phyloP scores from a whole-genome alignment of 108 stramenopile species.

The Cyclostephanos tholiformis region DNA sequence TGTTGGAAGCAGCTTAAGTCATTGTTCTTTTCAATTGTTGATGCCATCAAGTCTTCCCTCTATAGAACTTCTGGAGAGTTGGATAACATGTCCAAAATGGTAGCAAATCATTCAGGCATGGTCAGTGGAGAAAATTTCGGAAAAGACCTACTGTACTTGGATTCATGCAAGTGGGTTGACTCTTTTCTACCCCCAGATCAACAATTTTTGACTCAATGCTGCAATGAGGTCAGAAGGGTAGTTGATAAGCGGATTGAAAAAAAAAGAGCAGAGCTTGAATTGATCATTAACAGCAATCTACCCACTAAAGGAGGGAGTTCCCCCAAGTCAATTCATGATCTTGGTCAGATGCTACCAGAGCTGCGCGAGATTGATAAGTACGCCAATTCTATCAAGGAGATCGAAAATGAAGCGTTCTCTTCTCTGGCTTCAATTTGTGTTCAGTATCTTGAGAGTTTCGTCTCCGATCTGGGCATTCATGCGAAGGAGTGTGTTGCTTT shows the following conservation, averaged over 20 bases:
- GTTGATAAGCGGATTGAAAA: constrained; percentile 15
- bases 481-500: neutral
- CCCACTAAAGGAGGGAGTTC: neutral
- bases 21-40: constrained; percentile 1
- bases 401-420: neutral
- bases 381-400: neutral
- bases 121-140: constrained; percentile 28
- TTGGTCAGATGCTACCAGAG: constrained; percentile 32
- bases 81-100: constrained; percentile 16
- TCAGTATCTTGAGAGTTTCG: neutral
- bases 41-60: constrained; percentile 21
- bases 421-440: neutral
- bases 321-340: constrained; percentile 1
- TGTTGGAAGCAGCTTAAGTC: constrained; percentile 6
- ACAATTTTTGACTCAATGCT: constrained; percentile 23
- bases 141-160: constrained; percentile 9
- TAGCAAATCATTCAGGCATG: constrained; percentile 30
- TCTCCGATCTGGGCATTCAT: neutral
- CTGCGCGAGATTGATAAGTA: constrained; percentile 31
- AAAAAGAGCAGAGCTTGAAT: constrained; percentile 20
- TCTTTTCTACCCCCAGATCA: constrained; percentile 13
- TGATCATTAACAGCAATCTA: neutral
- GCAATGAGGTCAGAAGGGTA: constrained; percentile 11
- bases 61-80: constrained; percentile 27
- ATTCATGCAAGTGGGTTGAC: constrained; percentile 35